These are phyloP conservation scores for Saccharomycopsis phalli DNA, from an alignment of 1,139 yeast species.

Conservation along the genomic window DNA sequence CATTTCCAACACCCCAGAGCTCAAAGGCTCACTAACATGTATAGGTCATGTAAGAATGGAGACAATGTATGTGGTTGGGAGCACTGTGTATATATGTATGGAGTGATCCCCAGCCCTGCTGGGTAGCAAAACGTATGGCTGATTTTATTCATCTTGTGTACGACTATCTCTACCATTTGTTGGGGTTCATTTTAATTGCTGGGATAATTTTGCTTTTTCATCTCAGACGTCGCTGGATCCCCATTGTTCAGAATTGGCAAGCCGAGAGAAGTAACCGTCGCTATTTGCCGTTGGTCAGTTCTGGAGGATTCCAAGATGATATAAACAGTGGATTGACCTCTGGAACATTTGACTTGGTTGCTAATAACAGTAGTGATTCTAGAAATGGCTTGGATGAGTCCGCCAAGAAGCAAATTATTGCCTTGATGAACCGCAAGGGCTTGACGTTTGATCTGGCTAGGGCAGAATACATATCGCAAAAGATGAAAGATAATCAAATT, in stretches of 20 bases:
- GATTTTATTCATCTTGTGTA: conserved; percentile 1
- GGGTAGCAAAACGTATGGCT: not conserved
- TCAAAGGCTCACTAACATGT: no score
- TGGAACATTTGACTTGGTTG: conserved; percentile 43
- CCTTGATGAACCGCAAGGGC: conserved; percentile 43
- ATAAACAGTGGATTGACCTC: conserved; percentile 61
- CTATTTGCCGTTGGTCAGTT: conserved; percentile 21
- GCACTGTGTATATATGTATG: not conserved
- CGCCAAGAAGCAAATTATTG: conserved; percentile 43
- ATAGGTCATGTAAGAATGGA: no score
- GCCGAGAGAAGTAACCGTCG: conserved; percentile 7
- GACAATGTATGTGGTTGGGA: no score
- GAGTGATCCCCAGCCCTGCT: not conserved
- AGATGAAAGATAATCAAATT: conserved; percentile 44
- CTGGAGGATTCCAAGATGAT: conserved; percentile 45
- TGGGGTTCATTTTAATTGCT: conserved; percentile 8
- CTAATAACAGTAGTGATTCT: conserved; percentile 37
- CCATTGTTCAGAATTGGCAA: conserved; percentile 21
- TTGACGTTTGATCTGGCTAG: conserved; percentile 68
- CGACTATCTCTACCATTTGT: conserved; percentile 8
- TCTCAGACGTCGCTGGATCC: conserved; percentile 20
- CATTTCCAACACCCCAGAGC: conserved; percentile 49
- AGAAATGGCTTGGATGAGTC: conserved; percentile 42
- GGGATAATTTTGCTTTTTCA: conserved; percentile 21
- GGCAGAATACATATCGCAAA: conserved; percentile 37